Evolutionary conservation across 163 green algal genomes (phyloP), one percentile per base, ranked within the genome.

Genomic region (Chlorella variabilis): DNA sequence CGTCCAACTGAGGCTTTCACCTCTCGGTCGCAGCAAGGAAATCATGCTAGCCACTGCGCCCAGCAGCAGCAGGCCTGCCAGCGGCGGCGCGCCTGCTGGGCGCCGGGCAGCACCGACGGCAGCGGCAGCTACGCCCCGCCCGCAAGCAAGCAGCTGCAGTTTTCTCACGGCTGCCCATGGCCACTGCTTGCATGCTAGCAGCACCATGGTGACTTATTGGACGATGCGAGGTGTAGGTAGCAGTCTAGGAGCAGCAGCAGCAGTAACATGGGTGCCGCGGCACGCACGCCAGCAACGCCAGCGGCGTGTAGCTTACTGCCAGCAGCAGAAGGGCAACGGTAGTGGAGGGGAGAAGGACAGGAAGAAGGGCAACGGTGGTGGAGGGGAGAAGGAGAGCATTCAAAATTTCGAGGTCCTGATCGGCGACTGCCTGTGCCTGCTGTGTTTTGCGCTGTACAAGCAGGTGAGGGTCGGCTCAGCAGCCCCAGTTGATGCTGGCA

Each of bases 371-470:
- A 5, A 29, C 27, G 21, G 73, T 56, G 25, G 38, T 36, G 56
- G 36, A 4, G 38, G 36, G 31, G 25, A 23, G 20, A 3, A 36
- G 33, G n/a, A 20, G 36, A 42, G 73, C 73, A 6, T 90, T 20
- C 81, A 91, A 20, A 91, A 91, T 39, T 18, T 56, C 1, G 87
- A 91, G 78, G 71, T 91, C 45, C 45, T 91, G 25, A 61, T 89
- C 11, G 87, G 87, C 20, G 87, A 91, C 66, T 78, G 69, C 63
- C 63, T 86, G 21, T 80, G 39, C 31, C 63, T 91, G 0, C 15
- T 83, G 27, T 83, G 63, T 75, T 91, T 91, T 42, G 86, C 81
- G 58, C 38, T 91, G 38, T 91, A 89, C 69, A 91, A 91, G 45
- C 87, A 90, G 85, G 85, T 84, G 42, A 31, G 65, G 17, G 11